Evolutionary conservation across 2,329 filamentous ascomycete species (phyloP).

Genomic region (Cercospora citrullina): DNA sequence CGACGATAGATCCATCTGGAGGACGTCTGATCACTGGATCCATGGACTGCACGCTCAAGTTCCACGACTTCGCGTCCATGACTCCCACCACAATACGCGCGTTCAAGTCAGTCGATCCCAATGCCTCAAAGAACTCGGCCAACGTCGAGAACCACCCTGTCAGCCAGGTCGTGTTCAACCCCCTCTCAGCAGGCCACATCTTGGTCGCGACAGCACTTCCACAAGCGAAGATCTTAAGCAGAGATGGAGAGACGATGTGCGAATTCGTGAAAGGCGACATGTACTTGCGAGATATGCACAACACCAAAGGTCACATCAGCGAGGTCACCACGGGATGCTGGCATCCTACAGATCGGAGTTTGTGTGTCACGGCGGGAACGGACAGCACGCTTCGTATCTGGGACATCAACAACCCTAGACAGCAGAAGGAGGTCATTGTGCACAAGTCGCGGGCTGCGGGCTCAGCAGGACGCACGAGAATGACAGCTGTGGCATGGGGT

Average conservation of each 20-base stretch:
- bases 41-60: slow-evolving; percentile 84
- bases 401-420: slow-evolving; percentile 89
- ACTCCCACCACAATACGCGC: slow-evolving; percentile 90
- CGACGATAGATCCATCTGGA: slow-evolving; percentile 81
- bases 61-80: slow-evolving; percentile 95
- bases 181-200: slow-evolving; percentile 73
- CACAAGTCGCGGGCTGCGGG: slow-evolving; percentile 92
- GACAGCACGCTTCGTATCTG: slow-evolving; percentile 96
- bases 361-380: slow-evolving; percentile 87
- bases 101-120: slow-evolving; percentile 90
- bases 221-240: slow-evolving; percentile 83
- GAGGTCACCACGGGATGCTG: slow-evolving; percentile 87
- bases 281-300: slow-evolving; percentile 95
- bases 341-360: slow-evolving; percentile 81
- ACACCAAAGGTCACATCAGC: slow-evolving; percentile 94
- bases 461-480: slow-evolving; percentile 83
- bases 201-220: slow-evolving; percentile 86
- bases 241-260: slow-evolving; percentile 81
- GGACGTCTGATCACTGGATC: slow-evolving; percentile 86
- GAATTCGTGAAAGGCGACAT: slow-evolving; percentile 98
- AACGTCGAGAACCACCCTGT: slow-evolving; percentile 83
- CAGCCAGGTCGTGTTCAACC: slow-evolving; percentile 84
- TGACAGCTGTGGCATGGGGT: slow-evolving; percentile 91
- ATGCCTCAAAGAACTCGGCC: slow-evolving; percentile 69
- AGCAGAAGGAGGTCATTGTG: slow-evolving; percentile 90